Evolutionary conservation across 108 stramenopile species (phyloP).

Genomic region (Cafeteria roenbergensis): DNA sequence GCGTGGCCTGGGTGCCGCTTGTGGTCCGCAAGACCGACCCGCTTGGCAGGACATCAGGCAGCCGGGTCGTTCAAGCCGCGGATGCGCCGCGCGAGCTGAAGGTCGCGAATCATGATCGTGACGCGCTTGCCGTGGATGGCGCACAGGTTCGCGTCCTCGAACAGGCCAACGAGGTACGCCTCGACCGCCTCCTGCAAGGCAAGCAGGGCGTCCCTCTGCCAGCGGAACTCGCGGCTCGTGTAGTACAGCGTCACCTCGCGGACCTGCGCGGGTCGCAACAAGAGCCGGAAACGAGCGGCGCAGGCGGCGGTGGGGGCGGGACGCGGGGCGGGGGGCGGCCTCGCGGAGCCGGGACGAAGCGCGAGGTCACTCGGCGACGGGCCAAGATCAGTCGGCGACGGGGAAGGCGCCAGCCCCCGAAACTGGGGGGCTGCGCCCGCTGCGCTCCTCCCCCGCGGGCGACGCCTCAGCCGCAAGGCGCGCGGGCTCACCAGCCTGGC

Average conservation of each 20-base stretch:
- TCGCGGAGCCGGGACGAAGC: no score
- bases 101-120: constrained; percentile 93
- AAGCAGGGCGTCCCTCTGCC: constrained; percentile 82
- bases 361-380: no score
- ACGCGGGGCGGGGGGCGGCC: no score
- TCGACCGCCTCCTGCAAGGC: constrained; percentile 89
- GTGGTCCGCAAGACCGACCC: no score
- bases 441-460: no score
- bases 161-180: constrained; percentile 72
- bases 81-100: constrained; percentile 78
- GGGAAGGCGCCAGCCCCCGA: no score
- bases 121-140: constrained; percentile 89
- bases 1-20: no score
- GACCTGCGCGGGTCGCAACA: constrained; percentile 6
- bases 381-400: no score
- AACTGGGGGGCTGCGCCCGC: no score
- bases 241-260: constrained; percentile 25
- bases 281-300: background rate
- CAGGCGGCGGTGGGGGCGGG: no score
- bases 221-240: constrained; percentile 47
- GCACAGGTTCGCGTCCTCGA: constrained; percentile 86
- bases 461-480: background rate
- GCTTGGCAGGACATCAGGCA: no score
- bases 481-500: constrained; percentile 70
- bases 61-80: constrained; percentile 38